Evolutionary conservation across 345 rosid genomes (phyloP).

Genomic region (Orychophragmus violaceus): DNA sequence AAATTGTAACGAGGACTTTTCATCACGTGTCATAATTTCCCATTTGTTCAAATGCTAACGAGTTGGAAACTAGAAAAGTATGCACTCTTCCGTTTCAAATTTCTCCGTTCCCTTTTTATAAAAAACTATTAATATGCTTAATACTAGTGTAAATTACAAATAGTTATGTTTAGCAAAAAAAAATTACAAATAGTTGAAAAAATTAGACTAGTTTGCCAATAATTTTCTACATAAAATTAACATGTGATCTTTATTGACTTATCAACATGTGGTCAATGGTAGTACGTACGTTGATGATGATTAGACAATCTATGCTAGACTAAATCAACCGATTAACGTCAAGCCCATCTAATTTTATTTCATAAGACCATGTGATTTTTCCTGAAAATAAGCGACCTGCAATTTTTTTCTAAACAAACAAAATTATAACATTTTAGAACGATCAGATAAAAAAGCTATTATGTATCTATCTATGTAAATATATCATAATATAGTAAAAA

Average conservation of each 20-base stretch:
- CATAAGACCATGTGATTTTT: background rate
- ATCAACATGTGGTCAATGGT: background rate
- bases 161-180: too few species aligned
- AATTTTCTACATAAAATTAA: background rate
- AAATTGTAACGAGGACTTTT: background rate
- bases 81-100: conserved; percentile 1
- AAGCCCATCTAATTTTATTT: background rate
- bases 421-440: background rate
- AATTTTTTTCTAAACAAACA: background rate
- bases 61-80: conserved; percentile 6
- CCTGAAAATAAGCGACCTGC: background rate
- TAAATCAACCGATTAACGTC: background rate
- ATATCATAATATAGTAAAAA: background rate
- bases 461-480: background rate
- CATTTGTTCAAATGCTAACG: background rate
- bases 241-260: too few species aligned
- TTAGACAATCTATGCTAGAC: background rate
- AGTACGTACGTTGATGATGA: background rate
- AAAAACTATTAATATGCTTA: too few species aligned
- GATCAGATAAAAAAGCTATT: background rate
- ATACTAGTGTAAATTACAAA: too few species aligned
- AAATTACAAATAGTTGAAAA: background rate
- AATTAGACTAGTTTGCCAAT: background rate
- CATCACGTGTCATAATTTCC: conserved; percentile 8
- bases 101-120: background rate